A percentile compares a stretch with the other conserved stretches of the same genome.
Conservation (phyloP, 257 asterid species). For the Avicennia marina region DNA sequence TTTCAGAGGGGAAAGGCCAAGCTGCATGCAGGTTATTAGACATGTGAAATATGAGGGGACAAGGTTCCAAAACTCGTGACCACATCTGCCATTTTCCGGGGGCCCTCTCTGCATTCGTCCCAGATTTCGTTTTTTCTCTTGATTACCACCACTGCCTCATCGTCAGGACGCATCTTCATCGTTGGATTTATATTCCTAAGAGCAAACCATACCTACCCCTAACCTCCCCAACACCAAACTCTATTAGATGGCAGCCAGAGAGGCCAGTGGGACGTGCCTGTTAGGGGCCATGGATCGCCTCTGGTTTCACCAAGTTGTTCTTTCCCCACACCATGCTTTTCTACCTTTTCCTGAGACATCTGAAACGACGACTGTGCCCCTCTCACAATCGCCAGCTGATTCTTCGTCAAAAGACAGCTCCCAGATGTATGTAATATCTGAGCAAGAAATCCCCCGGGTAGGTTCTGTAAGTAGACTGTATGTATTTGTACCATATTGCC, state of each 20-base stretch:
- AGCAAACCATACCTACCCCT: background rate
- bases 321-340: constrained; percentile 19
- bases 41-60: constrained; percentile 30
- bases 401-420: constrained; percentile 14
- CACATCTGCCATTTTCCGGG: constrained; percentile 32
- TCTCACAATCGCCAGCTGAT: constrained; percentile 15
- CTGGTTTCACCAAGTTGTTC: constrained; percentile 49
- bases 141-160: background rate
- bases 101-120: background rate
- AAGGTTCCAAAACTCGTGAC: constrained; percentile 19
- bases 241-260: constrained; percentile 43
- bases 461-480: constrained; percentile 14
- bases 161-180: background rate
- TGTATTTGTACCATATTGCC: background rate
- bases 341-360: background rate
- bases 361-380: background rate
- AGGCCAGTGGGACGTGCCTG: constrained; percentile 21
- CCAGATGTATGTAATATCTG: background rate
- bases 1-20: background rate
- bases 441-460: constrained; percentile 19
- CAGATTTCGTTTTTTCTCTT: background rate
- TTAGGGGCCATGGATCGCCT: constrained; percentile 47
- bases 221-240: too few species aligned
- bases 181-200: background rate
- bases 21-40: background rate